Percentiles rank a stretch among this genome's conserved stretches.
phyloP scores from a whole-genome alignment of 495 filamentous ascomycete species.

The Astrothelium subdiscretum region DNA sequence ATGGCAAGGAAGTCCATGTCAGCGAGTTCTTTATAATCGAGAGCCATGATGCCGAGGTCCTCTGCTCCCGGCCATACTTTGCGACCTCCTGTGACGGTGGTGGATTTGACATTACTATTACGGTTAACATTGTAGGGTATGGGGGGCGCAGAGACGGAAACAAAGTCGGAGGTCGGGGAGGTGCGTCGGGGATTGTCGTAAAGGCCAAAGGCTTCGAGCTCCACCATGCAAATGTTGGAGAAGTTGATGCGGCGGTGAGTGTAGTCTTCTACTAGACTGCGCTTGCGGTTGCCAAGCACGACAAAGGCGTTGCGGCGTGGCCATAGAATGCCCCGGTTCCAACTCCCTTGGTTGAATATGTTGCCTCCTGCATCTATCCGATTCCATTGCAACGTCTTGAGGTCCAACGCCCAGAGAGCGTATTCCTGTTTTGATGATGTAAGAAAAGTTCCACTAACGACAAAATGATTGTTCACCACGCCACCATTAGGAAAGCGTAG shows the following conservation, averaged over 20 bases:
- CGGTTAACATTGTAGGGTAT: not conserved
- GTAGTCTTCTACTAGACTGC: constrained; percentile 94
- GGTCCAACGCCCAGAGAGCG: constrained; percentile 87
- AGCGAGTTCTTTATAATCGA: constrained; percentile 70
- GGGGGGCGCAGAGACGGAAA: constrained; percentile 62
- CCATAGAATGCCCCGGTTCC: constrained; percentile 93
- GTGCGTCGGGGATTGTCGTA: constrained; percentile 82
- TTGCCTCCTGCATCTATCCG: constrained; percentile 92
- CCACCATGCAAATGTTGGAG: constrained; percentile 88
- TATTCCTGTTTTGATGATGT: constrained; percentile 98
- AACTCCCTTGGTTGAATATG: constrained; percentile 89
- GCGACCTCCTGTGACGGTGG: constrained; percentile 36
- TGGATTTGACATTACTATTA: constrained; percentile 1
- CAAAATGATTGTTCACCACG: constrained; percentile 86
- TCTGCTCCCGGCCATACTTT: constrained; percentile 58
- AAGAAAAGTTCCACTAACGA: constrained; percentile 91
- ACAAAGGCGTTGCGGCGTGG: constrained; percentile 86
- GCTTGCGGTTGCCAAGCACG: constrained; percentile 81
- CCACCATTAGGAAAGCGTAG: constrained; percentile 92
- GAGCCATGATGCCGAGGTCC: constrained; percentile 70
- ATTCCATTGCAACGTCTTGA: constrained; percentile 79
- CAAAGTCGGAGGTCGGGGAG: constrained; percentile 65
- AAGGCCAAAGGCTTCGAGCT: constrained; percentile 90
- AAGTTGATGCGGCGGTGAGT: constrained; percentile 98
- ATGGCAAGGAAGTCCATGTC: constrained; percentile 95